These are phyloP conservation scores for Neurospora sp. DNA, from an alignment of 495 filamentous ascomycete species.

Conservation along the genomic window DNA sequence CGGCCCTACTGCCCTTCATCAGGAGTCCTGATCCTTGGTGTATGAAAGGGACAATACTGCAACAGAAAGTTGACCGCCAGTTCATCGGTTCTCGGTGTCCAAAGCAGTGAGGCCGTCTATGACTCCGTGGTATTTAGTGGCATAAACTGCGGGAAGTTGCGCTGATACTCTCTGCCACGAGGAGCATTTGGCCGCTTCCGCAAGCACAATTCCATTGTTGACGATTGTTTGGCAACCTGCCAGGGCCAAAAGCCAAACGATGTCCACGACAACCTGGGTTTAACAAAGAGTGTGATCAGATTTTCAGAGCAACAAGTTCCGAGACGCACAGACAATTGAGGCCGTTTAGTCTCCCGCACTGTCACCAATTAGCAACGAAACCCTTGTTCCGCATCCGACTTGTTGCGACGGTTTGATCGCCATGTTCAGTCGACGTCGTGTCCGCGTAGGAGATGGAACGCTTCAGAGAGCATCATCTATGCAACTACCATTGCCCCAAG, in stretches of 20 bases:
- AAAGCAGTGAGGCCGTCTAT: not conserved
- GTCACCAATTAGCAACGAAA: not conserved
- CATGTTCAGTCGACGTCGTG: conserved; percentile 18
- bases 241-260: conserved; percentile 13
- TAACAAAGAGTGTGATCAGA: conserved; percentile 16
- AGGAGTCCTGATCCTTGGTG: conserved; percentile 19
- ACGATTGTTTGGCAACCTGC: conserved; percentile 14
- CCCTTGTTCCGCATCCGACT: conserved; percentile 9
- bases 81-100: conserved; percentile 10
- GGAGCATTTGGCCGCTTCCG: not conserved
- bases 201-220: conserved; percentile 15
- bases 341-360: not conserved
- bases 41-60: conserved; percentile 14
- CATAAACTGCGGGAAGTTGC: not conserved
- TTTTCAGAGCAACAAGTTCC: conserved; percentile 15
- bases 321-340: conserved; percentile 20
- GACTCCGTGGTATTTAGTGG: not conserved
- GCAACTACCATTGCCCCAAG: conserved; percentile 13
- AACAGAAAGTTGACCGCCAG: conserved; percentile 26
- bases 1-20: conserved; percentile 9
- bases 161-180: not conserved
- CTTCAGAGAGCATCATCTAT: conserved; percentile 15
- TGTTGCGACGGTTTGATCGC: conserved; percentile 13
- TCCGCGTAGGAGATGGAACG: conserved; percentile 10
- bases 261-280: conserved; percentile 10